Evolutionary conservation across 2,329 filamentous ascomycete genomes (phyloP).

Genomic region (Albifimbria verrucaria): DNA sequence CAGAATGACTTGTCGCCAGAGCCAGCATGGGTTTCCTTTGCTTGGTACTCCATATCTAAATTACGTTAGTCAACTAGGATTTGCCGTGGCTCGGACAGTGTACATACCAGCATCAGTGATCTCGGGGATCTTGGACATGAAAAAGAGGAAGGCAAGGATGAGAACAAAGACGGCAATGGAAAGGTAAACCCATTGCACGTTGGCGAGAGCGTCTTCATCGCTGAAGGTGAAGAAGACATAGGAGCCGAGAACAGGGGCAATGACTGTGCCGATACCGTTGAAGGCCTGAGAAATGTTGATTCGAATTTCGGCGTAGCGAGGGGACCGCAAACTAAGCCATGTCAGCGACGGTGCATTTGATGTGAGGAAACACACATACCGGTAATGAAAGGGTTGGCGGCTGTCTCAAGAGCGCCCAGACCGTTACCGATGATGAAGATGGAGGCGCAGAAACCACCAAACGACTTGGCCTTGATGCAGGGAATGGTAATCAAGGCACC

Average conservation of each 20-base stretch:
- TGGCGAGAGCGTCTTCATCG: constrained; percentile 54
- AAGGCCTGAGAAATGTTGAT: constrained; percentile 76
- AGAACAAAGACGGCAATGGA: constrained; percentile 71
- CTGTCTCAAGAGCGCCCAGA: constrained; percentile 71
- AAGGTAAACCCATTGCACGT: constrained; percentile 76
- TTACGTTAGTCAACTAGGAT: constrained; percentile 4
- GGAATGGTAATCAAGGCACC: constrained; percentile 56
- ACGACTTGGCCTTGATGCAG: constrained; percentile 59
- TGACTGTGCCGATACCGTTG: constrained; percentile 70
- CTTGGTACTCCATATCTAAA: constrained; percentile 60
- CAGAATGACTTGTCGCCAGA: constrained; percentile 59
- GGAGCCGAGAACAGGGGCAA: constrained; percentile 69
- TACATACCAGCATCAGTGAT: constrained; percentile 51
- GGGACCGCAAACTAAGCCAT: constrained; percentile 48
- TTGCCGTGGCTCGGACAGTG: no score
- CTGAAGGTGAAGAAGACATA: constrained; percentile 69
- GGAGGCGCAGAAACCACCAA: constrained; percentile 69
- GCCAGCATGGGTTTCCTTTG: constrained; percentile 48
- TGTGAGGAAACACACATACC: constrained; percentile 21
- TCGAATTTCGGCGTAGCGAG: constrained; percentile 68
- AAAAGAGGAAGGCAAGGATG: constrained; percentile 63
- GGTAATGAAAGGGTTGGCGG: constrained; percentile 72
- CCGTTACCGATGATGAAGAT: constrained; percentile 75
- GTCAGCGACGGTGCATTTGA: neutral
- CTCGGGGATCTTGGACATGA: constrained; percentile 65